A percentile compares a stretch with the other conserved stretches of the same genome.
These are phyloP conservation scores for Penicillium sp. DNA, from an alignment of 2,329 filamentous ascomycete genomes.

Conservation along the genomic window DNA sequence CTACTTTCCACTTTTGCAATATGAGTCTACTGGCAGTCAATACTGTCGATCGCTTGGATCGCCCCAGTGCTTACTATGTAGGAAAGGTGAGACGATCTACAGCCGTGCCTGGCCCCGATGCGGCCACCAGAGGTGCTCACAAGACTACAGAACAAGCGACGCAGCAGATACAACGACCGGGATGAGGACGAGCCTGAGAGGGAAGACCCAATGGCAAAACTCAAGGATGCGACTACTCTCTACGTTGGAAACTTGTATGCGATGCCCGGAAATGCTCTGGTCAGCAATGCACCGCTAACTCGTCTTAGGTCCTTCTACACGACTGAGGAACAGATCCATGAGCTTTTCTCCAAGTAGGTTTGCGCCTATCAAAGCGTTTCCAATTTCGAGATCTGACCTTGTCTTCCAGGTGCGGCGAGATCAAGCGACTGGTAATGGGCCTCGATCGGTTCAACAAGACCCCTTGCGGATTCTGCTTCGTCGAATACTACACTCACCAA, in stretches of 20 bases:
- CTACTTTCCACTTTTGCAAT: constrained; percentile 2
- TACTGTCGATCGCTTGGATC: constrained; percentile 90
- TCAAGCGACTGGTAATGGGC: constrained; percentile 97
- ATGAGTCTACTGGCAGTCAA: constrained; percentile 35
- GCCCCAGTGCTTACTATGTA: constrained; percentile 90
- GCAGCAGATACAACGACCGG: constrained; percentile 62
- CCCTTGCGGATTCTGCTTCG: constrained; percentile 98
- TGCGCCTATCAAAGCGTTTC: not conserved
- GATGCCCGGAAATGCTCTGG: not conserved
- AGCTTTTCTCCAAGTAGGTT: constrained; percentile 81
- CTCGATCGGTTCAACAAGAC: constrained; percentile 97
- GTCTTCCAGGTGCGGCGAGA: constrained; percentile 72
- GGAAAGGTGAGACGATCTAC: constrained; percentile 65
- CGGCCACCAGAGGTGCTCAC: not conserved
- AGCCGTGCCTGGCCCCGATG: constrained; percentile 12
- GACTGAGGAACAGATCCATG: constrained; percentile 97
- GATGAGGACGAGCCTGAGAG: constrained; percentile 46
- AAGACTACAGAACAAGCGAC: constrained; percentile 67
- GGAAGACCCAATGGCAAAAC: constrained; percentile 69
- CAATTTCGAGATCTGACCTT: constrained; percentile 9
- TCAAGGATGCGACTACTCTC: constrained; percentile 87
- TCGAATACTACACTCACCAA: constrained; percentile 98
- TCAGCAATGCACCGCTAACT: constrained; percentile 20
- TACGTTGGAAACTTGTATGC: constrained; percentile 93
- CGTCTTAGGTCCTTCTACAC: constrained; percentile 86